Base-by-base conservation (phyloP, 2,329 filamentous ascomycete species). In the Fusarium robinianum region DNA sequence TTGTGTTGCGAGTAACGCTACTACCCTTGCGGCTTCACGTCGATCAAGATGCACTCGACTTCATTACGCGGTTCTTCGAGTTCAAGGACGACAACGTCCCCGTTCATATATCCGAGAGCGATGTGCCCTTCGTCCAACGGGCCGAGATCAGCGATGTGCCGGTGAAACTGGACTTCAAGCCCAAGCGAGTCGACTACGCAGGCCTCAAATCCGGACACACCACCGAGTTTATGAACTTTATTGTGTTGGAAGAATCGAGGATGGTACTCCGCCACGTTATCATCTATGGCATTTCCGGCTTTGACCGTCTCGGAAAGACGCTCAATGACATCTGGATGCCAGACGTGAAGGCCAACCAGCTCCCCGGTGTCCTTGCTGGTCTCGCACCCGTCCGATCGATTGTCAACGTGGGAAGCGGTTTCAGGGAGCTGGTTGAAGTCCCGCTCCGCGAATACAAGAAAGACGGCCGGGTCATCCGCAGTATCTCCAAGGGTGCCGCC, bases 161-260 rank as follows among this genome's bases (percentile, higher is more conserved):
- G 3, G 79, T 99, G 42, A 90, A 87, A 62, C 81, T 83, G 4
- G 94, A 99, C 68, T 99, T 99, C 72, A 99, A 99, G 67, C 94
- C 94, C 7, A 97, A 99, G 69, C 83, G 90, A n/a, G 89, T 99
- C 12, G 92, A 99, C 67, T 99, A 99, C 59, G 88, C 85, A 0
- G 91, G 91, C 4, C 79, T 99, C 4, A 84, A 91, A 17, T 96
- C 94, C 2, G 94, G 94, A 2, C 90, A 89, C 55, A 97, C 94
- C 1, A 95, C 90, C 0, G 94, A 99, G 66, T 95, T 99, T 62
- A 97, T 97, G 91, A 99, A 99, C 67, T 96, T 99, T 65, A 80
- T 99, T 53, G 88, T 92, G 10, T 80, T 99, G 1, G 94, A 99
- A 57, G 85, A 88, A 54, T 84, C 94, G 3, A 84, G 92, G 49